A percentile compares a stretch with the other conserved stretches of the same genome.
Evolutionary conservation across 2,329 filamentous ascomycete genomes (phyloP).

Genomic region (Fusarium equiseti): DNA sequence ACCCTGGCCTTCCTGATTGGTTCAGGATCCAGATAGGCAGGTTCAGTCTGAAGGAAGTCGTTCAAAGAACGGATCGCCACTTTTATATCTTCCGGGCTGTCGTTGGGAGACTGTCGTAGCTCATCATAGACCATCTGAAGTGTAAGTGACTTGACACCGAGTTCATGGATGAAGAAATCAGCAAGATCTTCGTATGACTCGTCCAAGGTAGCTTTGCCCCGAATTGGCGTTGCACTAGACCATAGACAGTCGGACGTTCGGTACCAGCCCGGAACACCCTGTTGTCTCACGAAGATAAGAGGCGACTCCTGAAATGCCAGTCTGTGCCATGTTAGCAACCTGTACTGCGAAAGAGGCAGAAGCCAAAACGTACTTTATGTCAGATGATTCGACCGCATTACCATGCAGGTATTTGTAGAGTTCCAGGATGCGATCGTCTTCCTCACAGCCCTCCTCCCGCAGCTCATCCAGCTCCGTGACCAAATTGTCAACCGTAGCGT

Average conservation of each 20-base stretch:
- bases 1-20: constrained; percentile 28
- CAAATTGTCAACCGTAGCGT: not conserved
- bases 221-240: constrained; percentile 30
- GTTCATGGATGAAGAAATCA: constrained; percentile 20
- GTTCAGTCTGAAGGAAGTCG: not conserved
- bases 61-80: constrained; percentile 19
- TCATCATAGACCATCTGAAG: constrained; percentile 40
- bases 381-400: fast-evolving
- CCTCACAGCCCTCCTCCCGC: not conserved
- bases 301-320: constrained; percentile 12
- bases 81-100: constrained; percentile 8
- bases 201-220: constrained; percentile 23
- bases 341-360: fast-evolving
- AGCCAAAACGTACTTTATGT: constrained; percentile 2
- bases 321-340: constrained; percentile 3
- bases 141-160: constrained; percentile 28
- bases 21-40: not conserved
- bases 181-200: constrained; percentile 2
- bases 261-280: constrained; percentile 7
- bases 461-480: not conserved
- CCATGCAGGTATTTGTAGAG: constrained; percentile 32
- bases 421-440: not conserved
- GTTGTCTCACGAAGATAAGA: constrained; percentile 7
- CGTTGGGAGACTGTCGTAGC: constrained; percentile 8
- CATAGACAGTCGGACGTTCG: constrained; percentile 31